Base-by-base conservation (phyloP, 2,329 filamentous ascomycete genomes). In the Fusarium succisae region DNA sequence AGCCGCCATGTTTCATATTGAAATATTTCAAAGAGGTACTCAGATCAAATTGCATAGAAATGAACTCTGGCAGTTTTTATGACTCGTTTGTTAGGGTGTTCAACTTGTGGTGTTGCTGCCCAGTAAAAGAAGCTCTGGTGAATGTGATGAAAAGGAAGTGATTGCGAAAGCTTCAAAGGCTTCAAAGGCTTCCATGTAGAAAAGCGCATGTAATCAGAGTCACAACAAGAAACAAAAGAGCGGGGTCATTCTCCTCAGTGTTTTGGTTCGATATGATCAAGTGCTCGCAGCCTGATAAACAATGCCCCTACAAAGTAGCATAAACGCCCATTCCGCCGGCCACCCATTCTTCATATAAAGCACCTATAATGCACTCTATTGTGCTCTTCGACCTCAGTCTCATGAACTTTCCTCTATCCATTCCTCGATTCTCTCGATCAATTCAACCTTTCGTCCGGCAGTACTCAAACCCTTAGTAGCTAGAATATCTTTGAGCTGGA, bases 401-500 rank as follows among this genome's bases (percentile, higher is more conserved):
- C 54, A 78, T 18, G 67, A 74, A 44, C 87, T 87, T 50, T 84
- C 82, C 62, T 90, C 89, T 17, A 87, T 81, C 88, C 88, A 91
- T 66, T 88, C 81, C 79, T 90, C 88, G 41, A 91, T 78, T 68
- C 86, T 85, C 70, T 90, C 89, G 10, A 90, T 76, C 54, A 91
- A 77, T 5, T 89, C 87, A 5, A 84, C 84, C 81, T 91, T 91
- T 76, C 84, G 84, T 1, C 89, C 89, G 13, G 83, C 79, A 0
- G 84, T 84, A 38, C 85, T 86, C 43, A 90, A 75, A 0, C 86
- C 87, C 65, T 86, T 86, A 35, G 81, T 82, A 1, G 79, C 82
- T 41, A 90, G 81, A 12, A 88, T 79, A 28, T 86, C 85, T 68
- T 85, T 89, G 39, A 91, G 80, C 60, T 88, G 86, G 0, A 82